Evolutionary conservation across 225 moss, liverwort and hornwort genomes (phyloP).

Genomic region (Neckera pumila): DNA sequence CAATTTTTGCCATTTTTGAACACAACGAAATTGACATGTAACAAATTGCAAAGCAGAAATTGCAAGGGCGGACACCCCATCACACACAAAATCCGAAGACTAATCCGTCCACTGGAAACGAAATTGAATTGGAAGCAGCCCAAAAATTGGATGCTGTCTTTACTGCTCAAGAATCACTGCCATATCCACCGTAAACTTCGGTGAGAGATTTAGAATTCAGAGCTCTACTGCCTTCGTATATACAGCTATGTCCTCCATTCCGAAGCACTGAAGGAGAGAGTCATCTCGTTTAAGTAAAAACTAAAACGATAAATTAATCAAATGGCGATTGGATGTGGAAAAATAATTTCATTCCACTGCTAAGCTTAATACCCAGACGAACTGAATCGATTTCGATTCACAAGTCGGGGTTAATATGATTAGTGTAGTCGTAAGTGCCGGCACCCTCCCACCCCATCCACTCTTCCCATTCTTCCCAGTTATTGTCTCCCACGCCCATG

Average conservation of each 20-base stretch:
- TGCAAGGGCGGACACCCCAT: neutral
- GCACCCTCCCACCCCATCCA: slow-evolving; percentile 95
- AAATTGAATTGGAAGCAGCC: neutral
- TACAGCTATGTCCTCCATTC: neutral
- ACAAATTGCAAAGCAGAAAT: neutral
- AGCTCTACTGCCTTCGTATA: neutral
- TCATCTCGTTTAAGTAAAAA: neutral
- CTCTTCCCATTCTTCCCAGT: slow-evolving; percentile 85
- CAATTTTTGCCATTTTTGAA: too few species aligned
- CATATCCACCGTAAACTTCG: neutral
- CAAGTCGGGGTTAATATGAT: slow-evolving; percentile 38
- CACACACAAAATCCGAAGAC: neutral
- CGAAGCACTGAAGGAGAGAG: neutral
- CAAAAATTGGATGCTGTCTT: neutral
- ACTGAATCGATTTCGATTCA: neutral
- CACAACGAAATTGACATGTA: neutral
- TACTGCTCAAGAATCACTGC: neutral
- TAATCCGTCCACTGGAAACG: neutral
- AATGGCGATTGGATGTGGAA: neutral
- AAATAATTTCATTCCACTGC: neutral
- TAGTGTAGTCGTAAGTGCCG: slow-evolving; percentile 44
- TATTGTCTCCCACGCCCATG: slow-evolving; percentile 43
- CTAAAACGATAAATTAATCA: neutral
- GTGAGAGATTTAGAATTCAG: neutral
- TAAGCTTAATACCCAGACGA: neutral